These are phyloP conservation scores for Aspergillus pseudoterreus DNA, from an alignment of 2,329 filamentous ascomycete species.

Conservation along the genomic window DNA sequence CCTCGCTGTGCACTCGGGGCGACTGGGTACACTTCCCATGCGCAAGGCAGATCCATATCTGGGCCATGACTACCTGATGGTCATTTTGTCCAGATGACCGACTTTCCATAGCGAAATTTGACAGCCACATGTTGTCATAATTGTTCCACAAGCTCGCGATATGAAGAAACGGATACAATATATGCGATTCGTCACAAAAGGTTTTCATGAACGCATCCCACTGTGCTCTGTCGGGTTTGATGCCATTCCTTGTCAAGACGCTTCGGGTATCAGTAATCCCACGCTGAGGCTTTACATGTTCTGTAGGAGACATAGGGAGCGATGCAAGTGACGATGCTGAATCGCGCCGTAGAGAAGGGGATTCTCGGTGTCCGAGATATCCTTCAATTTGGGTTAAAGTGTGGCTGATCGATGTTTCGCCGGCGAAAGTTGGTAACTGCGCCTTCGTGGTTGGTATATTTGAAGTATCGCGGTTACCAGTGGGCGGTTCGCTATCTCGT, in stretches of 20 bases:
- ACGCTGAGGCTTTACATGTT: neutral
- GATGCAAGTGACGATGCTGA: neutral
- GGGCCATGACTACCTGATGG: slow-evolving; percentile 12
- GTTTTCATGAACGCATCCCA: slow-evolving; percentile 15
- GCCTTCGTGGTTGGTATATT: neutral
- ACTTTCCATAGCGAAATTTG: neutral
- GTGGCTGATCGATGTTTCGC: slow-evolving; percentile 20
- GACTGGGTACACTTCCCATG: slow-evolving; percentile 22
- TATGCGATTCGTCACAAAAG: slow-evolving; percentile 20
- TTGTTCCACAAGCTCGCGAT: slow-evolving; percentile 12
- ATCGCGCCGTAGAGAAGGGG: neutral
- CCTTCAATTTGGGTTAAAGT: slow-evolving; percentile 19
- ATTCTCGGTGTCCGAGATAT: neutral
- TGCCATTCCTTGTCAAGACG: slow-evolving; percentile 6
- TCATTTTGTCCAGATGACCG: neutral
- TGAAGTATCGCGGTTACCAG: neutral
- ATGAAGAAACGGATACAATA: slow-evolving; percentile 22
- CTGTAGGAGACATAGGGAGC: neutral
- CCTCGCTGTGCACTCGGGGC: slow-evolving; percentile 8
- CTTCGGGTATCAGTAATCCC: neutral
- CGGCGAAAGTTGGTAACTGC: slow-evolving; percentile 15
- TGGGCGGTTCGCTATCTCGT: neutral
- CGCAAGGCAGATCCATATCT: slow-evolving; percentile 17
- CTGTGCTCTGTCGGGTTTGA: slow-evolving; percentile 7
- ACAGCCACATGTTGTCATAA: slow-evolving; percentile 12